Evolutionary conservation across 768 basidiomycete species (phyloP).

Genomic region (Termitomyces sp.): DNA sequence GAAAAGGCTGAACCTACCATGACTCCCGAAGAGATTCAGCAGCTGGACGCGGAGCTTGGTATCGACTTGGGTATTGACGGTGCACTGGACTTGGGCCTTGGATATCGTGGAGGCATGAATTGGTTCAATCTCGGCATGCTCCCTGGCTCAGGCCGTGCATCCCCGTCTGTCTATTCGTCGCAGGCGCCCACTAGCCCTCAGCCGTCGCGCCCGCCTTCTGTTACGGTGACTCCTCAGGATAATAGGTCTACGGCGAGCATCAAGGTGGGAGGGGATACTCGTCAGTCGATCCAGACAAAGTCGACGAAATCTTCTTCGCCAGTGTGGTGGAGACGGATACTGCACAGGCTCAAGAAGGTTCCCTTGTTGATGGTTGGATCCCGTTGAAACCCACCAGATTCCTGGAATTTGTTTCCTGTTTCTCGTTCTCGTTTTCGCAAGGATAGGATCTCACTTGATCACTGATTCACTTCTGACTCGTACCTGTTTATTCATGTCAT

Average conservation of each 20-base stretch:
- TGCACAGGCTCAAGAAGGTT: conserved; percentile 23
- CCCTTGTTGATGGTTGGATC: conserved; percentile 15
- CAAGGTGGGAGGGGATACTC: conserved; percentile 3
- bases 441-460: not conserved
- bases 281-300: conserved; percentile 12
- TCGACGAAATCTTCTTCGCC: conserved; percentile 9
- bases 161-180: conserved; percentile 33
- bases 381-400: not conserved
- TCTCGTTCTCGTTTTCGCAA: not conserved
- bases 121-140: conserved; percentile 35
- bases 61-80: conserved; percentile 35
- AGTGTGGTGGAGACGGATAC: conserved; percentile 29
- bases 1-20: conserved; percentile 17
- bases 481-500: not conserved
- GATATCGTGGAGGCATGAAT: conserved; percentile 33
- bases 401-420: not conserved
- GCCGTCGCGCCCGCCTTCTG: conserved; percentile 24
- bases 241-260: conserved; percentile 14
- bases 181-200: conserved; percentile 27
- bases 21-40: conserved; percentile 33
- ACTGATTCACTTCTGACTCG: not conserved
- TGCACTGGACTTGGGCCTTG: conserved; percentile 36
- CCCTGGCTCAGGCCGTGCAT: conserved; percentile 31
- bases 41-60: conserved; percentile 30
- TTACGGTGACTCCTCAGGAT: conserved; percentile 16